Percentiles rank a stretch among this genome's conserved stretches.
Evolutionary conservation across 108 stramenopile genomes (phyloP).

Genomic region (Cyclotella atomus): DNA sequence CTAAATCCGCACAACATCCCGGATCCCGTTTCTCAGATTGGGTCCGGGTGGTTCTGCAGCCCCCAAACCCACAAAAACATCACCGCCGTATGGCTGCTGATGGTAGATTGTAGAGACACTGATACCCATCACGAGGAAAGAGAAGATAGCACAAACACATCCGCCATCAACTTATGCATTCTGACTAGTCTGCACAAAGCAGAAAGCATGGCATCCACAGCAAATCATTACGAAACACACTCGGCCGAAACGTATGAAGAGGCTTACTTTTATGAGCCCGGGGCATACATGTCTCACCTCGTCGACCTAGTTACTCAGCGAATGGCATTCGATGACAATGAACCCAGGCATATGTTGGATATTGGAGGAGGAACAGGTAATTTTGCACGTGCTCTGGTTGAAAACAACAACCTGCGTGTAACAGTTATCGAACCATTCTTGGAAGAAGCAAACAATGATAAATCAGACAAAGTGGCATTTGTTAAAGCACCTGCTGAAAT

Average conservation of each 20-base stretch:
- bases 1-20: too few relatives aligned
- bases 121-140: too few relatives aligned
- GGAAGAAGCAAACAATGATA: constrained; percentile 1
- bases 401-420: constrained; percentile 10
- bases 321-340: constrained; percentile 12
- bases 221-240: constrained; percentile 62
- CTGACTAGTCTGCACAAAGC: too few relatives aligned
- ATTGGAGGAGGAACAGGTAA: constrained; percentile 82
- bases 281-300: constrained; percentile 60
- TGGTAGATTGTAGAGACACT: too few relatives aligned
- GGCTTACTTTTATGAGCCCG: constrained; percentile 68
- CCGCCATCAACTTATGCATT: too few relatives aligned
- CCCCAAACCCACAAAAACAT: too few relatives aligned
- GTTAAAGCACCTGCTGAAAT: constrained; percentile 62
- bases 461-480: constrained; percentile 27
- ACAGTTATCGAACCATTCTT: constrained; percentile 78
- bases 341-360: constrained; percentile 34
- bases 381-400: constrained; percentile 46
- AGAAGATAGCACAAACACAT: too few relatives aligned
- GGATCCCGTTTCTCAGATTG: too few relatives aligned
- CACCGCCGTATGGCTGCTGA: too few relatives aligned
- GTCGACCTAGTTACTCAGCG: constrained; percentile 26
- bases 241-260: constrained; percentile 57
- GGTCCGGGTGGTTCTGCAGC: too few relatives aligned
- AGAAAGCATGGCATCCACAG: too few relatives aligned